Percentiles rank a stretch among this genome's conserved stretches.
Conservation (phyloP, 305 asterid species). For the Caryopteris hybrid region DNA sequence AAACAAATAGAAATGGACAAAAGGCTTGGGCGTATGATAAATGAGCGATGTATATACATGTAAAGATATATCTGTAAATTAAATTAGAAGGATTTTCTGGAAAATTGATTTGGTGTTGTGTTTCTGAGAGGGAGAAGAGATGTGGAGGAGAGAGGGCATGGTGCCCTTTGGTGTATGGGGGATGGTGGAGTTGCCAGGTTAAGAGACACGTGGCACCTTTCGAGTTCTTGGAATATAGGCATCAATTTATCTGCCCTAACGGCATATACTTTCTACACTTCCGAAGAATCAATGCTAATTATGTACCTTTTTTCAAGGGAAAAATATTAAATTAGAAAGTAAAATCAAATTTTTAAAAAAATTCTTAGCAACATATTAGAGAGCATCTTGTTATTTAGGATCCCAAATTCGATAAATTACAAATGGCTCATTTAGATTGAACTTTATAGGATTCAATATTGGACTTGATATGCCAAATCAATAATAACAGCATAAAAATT, state of each 20-base stretch:
- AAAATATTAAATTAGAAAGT: too few relatives aligned
- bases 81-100: slow-evolving; percentile 3
- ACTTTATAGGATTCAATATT: too few relatives aligned
- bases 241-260: slow-evolving; percentile 41
- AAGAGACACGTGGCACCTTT: slow-evolving; percentile 54
- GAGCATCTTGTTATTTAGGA: too few relatives aligned
- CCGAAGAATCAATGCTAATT: background rate
- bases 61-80: background rate
- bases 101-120: background rate
- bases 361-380: too few relatives aligned
- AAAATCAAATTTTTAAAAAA: too few relatives aligned
- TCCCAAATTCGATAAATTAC: too few relatives aligned
- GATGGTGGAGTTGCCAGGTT: slow-evolving; percentile 46
- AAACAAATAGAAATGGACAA: background rate
- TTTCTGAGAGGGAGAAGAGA: slow-evolving; percentile 2
- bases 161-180: too few relatives aligned
- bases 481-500: too few relatives aligned
- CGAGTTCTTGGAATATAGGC: slow-evolving; percentile 31
- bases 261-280: slow-evolving; percentile 40
- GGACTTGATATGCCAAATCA: too few relatives aligned
- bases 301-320: background rate
- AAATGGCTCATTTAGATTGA: too few relatives aligned
- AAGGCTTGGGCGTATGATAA: background rate
- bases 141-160: slow-evolving; percentile 23
- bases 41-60: background rate